phyloP scores from a whole-genome alignment of 1,284 basidiomycete genomes.

The Microbotryum scabiosae region DNA sequence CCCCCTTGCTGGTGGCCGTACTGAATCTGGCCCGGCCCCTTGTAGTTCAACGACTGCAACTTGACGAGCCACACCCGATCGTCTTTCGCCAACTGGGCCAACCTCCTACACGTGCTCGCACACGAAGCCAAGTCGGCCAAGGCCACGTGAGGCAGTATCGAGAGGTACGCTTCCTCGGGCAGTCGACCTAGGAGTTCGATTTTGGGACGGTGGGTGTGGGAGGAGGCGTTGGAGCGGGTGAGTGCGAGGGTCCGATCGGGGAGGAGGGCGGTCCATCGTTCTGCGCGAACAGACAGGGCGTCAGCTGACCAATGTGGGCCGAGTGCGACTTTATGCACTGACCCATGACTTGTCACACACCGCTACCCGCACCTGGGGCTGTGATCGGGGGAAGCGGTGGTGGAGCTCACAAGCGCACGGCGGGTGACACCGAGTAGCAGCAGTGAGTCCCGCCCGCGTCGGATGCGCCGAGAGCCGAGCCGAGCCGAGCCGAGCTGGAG shows the following conservation, averaged over 20 bases:
- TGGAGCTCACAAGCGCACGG: too few species aligned
- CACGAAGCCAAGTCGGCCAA: slow-evolving; percentile 64
- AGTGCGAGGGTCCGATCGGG: slow-evolving; percentile 11
- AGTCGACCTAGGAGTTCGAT: slow-evolving; percentile 55
- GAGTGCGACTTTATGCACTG: too few species aligned
- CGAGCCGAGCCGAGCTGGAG: too few species aligned
- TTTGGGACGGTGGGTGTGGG: not conserved
- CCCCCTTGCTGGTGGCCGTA: not conserved
- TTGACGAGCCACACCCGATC: slow-evolving; percentile 62
- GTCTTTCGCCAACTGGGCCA: slow-evolving; percentile 56
- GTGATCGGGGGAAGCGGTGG: too few species aligned
- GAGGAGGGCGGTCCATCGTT: slow-evolving; percentile 29
- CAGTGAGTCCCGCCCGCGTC: too few species aligned
- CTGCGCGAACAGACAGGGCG: too few species aligned
- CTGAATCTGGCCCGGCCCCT: slow-evolving; percentile 10
- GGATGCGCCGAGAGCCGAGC: too few species aligned
- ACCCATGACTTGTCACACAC: too few species aligned
- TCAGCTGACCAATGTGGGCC: too few species aligned
- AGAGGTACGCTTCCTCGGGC: slow-evolving; percentile 63
- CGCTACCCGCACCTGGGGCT: too few species aligned
- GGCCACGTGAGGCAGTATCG: slow-evolving; percentile 62
- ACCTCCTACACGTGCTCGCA: slow-evolving; percentile 47
- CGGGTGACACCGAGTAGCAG: too few species aligned
- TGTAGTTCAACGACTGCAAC: slow-evolving; percentile 25
- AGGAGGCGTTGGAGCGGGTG: not conserved